Percentiles rank a stretch among this genome's conserved stretches.
Evolutionary conservation across 2,329 filamentous ascomycete species (phyloP).

Genomic region (Scorias spongiosa): DNA sequence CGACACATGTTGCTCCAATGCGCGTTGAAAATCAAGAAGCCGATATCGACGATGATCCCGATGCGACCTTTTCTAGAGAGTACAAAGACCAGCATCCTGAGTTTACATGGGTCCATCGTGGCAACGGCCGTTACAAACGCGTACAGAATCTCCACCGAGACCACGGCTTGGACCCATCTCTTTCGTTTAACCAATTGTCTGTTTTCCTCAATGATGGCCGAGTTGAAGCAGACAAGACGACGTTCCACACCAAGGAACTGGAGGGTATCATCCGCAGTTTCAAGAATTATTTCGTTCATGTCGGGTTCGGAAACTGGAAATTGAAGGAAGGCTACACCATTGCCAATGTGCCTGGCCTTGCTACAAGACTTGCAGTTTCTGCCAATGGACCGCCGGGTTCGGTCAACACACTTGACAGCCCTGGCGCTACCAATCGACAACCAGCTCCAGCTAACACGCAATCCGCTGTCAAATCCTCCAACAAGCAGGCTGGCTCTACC

Average conservation of each 20-base stretch:
- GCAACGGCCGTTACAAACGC: constrained; percentile 4
- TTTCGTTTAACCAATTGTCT: neutral
- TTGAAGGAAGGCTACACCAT: neutral
- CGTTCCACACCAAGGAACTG: neutral
- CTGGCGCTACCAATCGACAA: too few species aligned
- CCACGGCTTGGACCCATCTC: neutral
- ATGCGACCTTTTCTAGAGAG: constrained; percentile 4
- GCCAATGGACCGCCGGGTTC: too few species aligned
- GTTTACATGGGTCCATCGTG: constrained; percentile 2
- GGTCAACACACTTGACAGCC: too few species aligned
- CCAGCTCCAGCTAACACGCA: too few species aligned
- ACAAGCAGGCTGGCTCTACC: neutral
- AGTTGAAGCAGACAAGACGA: neutral
- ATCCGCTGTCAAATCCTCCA: too few species aligned
- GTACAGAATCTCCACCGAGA: constrained; percentile 2
- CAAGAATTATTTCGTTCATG: neutral
- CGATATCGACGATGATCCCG: constrained; percentile 6
- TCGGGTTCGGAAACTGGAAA: neutral
- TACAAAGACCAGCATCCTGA: constrained; percentile 4
- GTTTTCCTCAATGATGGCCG: neutral
- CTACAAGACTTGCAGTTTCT: neutral
- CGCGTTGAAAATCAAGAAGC: neutral
- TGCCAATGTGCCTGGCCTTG: neutral
- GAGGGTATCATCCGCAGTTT: neutral
- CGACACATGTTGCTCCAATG: constrained; percentile 2